Evolutionary conservation across 2,329 filamentous ascomycete species (phyloP), one percentile per base, ranked within the genome.

Genomic region (Shiraia sp.): DNA sequence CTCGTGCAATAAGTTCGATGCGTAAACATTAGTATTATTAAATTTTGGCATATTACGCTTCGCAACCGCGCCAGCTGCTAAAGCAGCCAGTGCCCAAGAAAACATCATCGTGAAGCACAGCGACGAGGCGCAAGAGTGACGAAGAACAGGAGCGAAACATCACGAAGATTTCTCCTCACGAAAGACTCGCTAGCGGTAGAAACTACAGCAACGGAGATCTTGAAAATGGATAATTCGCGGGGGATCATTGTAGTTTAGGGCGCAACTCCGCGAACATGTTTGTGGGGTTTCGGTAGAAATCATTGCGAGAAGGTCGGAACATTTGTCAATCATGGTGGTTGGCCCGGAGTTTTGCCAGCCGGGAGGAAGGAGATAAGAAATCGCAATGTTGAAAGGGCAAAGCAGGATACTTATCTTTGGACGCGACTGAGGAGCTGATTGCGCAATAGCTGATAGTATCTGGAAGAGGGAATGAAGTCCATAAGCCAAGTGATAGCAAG

Each of bases 1-100:
- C 61, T 77, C 68, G 32, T 75, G 66, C 32, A 60, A 35, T 23
- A 60, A 7, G 7, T 42, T 53, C 9, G 45, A 32, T 12, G 57
- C 46, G 30, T 47, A 54, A 24, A 34, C 38, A 23, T 44, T 34
- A 3, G 53, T 57, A n/a, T 42, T 49, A 43, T 59, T 57, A 42
- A 51, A 48, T 19, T 46, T 39, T 7, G 36, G 24, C 15, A 51
- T 10, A 13, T 16, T 25, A 26, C 26, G 37, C 17, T 37, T 40
- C 8, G 54, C 54, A 14, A 38, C 37, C 3, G 35, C 43, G 24
- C 43, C 16, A 8, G 40, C 32, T 8, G 24, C 41, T 2, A 52
- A 30, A 13, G 55, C 32, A 14, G 50, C 38, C 35, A 53, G 36
- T 24, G 45, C 49, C 16, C 10, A 33, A 8, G 13, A 23, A 22